These are phyloP conservation scores for Akanthomyces uredinophilus DNA, from an alignment of 2,329 filamentous ascomycete species.

Conservation along the genomic window DNA sequence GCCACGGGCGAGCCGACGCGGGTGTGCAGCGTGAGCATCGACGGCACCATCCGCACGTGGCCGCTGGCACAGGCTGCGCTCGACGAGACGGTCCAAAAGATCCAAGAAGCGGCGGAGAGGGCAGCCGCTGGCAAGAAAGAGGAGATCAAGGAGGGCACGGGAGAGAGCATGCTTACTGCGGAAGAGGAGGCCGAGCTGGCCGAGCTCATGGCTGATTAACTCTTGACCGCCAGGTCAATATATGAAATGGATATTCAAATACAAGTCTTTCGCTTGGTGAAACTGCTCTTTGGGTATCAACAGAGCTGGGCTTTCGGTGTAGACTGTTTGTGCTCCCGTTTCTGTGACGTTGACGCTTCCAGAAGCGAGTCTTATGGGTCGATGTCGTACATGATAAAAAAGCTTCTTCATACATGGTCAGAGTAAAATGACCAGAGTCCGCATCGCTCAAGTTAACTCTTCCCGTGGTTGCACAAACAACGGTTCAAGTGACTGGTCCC, in stretches of 20 bases:
- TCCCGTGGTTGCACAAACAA: not conserved
- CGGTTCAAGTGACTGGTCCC: not conserved
- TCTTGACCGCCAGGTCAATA: not conserved
- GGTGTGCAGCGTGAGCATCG: slow-evolving; percentile 80
- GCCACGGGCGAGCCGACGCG: slow-evolving; percentile 34
- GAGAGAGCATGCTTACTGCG: slow-evolving; percentile 58
- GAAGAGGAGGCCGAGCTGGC: slow-evolving; percentile 93
- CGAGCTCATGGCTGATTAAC: slow-evolving; percentile 74
- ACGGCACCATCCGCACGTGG: slow-evolving; percentile 85
- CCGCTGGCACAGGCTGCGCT: slow-evolving; percentile 58
- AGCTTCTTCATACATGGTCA: not conserved
- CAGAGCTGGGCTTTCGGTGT: not conserved
- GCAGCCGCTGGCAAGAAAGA: slow-evolving; percentile 48
- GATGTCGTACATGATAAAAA: not conserved
- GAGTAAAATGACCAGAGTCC: not conserved
- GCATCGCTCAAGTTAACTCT: not conserved
- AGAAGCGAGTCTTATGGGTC: not conserved
- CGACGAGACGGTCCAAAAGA: slow-evolving; percentile 44
- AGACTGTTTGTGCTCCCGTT: not conserved
- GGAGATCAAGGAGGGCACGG: slow-evolving; percentile 36
- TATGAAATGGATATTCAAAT: not conserved
- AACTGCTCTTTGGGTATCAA: not conserved
- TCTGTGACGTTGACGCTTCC: not conserved
- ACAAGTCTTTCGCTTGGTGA: not conserved
- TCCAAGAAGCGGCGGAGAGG: slow-evolving; percentile 42